These are phyloP conservation scores for Naganishia kalamii DNA, from an alignment of 768 basidiomycete genomes.

Conservation along the genomic window DNA sequence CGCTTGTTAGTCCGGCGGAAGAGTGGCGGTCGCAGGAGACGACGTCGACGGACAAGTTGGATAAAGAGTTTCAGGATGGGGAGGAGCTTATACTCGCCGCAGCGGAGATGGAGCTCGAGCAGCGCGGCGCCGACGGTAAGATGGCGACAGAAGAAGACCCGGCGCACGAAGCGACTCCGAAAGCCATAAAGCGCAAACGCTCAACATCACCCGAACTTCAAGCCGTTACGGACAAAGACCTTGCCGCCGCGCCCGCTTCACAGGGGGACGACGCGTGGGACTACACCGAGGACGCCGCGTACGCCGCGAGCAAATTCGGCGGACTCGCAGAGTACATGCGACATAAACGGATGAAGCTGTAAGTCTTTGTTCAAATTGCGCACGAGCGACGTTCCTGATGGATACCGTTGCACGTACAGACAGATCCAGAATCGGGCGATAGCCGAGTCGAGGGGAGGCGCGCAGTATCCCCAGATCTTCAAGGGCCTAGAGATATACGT, in stretches of 20 bases:
- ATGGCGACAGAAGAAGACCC: not conserved
- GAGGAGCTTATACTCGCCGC: not conserved
- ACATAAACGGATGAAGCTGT: constrained; percentile 82
- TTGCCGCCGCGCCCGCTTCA: not conserved
- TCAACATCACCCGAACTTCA: not conserved
- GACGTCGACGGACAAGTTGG: constrained; percentile 2
- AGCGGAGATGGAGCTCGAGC: not conserved
- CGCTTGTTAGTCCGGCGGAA: not conserved
- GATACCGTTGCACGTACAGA: no score
- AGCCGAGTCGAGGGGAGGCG: constrained; percentile 34
- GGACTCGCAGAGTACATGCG: constrained; percentile 82
- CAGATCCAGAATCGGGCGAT: constrained; percentile 47
- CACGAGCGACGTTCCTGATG: no score
- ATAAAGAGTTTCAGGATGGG: not conserved
- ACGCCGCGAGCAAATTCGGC: constrained; percentile 74
- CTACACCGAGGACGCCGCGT: constrained; percentile 48
- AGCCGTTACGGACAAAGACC: not conserved
- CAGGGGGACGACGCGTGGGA: not conserved
- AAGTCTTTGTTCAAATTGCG: constrained; percentile 54
- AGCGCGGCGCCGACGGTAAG: not conserved
- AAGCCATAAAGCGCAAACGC: not conserved
- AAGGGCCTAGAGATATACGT: constrained; percentile 75
- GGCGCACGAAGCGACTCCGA: not conserved
- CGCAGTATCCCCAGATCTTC: constrained; percentile 56
- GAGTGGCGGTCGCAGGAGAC: not conserved